These are phyloP conservation scores for Apiospora kogelbergensis DNA, from an alignment of 2,329 filamentous ascomycete species.

Conservation along the genomic window DNA sequence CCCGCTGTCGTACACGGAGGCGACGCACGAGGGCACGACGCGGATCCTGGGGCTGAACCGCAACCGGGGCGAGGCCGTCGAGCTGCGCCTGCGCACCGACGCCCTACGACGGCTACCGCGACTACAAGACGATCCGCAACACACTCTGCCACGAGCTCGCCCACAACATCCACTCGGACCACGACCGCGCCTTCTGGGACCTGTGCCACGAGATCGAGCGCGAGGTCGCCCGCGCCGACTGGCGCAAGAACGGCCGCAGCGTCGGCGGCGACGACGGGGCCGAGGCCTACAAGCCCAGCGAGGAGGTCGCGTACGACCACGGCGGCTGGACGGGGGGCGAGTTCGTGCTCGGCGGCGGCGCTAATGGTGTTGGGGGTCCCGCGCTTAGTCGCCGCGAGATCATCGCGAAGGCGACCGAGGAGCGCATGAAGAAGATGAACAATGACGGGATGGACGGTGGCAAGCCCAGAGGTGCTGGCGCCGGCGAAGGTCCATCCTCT, in stretches of 20 bases:
- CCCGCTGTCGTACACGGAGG: conserved; percentile 72
- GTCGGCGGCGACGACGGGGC: conserved; percentile 65
- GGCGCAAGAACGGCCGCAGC: conserved; percentile 67
- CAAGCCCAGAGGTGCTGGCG: neutral
- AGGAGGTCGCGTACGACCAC: conserved; percentile 62
- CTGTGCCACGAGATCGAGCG: conserved; percentile 83
- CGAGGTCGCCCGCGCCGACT: conserved; percentile 81
- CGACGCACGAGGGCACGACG: conserved; percentile 69
- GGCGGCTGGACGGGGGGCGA: conserved; percentile 79
- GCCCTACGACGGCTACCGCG: conserved; percentile 90
- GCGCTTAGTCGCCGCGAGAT: conserved; percentile 69
- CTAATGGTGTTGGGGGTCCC: conserved; percentile 10
- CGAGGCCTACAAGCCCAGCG: conserved; percentile 46
- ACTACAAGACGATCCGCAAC: conserved; percentile 87
- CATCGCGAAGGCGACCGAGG: conserved; percentile 72
- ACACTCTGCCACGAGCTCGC: conserved; percentile 94
- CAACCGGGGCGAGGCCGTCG: conserved; percentile 86
- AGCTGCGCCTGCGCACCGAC: conserved; percentile 88
- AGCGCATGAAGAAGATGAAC: conserved; percentile 53
- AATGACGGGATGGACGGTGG: conserved; percentile 26
- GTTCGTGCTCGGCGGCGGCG: conserved; percentile 65
- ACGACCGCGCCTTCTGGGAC: conserved; percentile 88
- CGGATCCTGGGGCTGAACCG: conserved; percentile 84
- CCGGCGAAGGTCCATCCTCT: neutral
- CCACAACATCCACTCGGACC: conserved; percentile 83